Evolutionary conservation across 768 basidiomycete species (phyloP), one percentile per base, ranked within the genome.

Genomic region (Kwoniella heveanensis): DNA sequence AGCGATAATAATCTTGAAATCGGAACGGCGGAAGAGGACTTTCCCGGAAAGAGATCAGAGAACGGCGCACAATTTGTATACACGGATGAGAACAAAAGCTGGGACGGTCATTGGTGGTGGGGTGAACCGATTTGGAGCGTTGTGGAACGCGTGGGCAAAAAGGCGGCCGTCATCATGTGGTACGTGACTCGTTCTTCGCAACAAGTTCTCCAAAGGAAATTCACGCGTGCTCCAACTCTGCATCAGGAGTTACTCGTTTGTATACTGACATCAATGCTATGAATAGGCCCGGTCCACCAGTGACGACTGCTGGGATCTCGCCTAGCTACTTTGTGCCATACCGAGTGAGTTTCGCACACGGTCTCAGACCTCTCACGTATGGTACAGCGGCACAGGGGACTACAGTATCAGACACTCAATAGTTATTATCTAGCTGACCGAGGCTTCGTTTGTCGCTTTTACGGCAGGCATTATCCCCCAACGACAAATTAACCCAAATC

Each of bases 101-200:
- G 88, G 86, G 84, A 86, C 61, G 73, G 89, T 0, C 72, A 82
- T 0, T 96, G 92, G 91, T 95, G 93, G 92, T 78, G 84, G 15
- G 93, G 93, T 49, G 91, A 94, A 76, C 92, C 92, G 90, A 88
- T 95, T 83, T 96, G 93, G 92, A 90, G 91, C 74, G 93, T 92
- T 0, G 90, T 88, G 1, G 84, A 83, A 62, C 88, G 86, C 62
- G 86, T 88, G 4, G 88, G 88, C 0, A 77, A 91, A 12, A 82
- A 85, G 36, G 89, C 90, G 3, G 92, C 91, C 0, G 92, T 93
- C 70, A 83, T 92, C 48, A 96, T 96, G 92, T 96, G 92, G 91
- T 91, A 56, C 59, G 87, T 82, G 26, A 24, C 26, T 53, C 30
- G 5, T 17, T 32, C 29, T 39, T 54, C 22, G 25, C 25, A 25